Conservation (phyloP, 78 protist species). For the Dictyostelium capitatum region DNA sequence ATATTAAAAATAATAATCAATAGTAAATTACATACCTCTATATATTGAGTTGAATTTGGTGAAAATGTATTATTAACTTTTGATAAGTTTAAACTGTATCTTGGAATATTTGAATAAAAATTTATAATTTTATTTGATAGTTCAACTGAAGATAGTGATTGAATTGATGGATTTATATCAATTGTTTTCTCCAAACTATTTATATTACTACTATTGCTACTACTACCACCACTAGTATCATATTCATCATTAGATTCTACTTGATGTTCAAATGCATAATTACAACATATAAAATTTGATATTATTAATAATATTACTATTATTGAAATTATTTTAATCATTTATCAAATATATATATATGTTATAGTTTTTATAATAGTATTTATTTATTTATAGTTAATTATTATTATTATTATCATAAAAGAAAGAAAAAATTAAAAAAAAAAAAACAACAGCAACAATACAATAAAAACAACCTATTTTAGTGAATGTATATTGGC, state of each 20-base stretch:
- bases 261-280: too few relatives aligned
- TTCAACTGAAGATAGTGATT: not conserved
- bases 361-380: not conserved
- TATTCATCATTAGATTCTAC: too few relatives aligned
- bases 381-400: too few relatives aligned
- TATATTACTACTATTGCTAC: not conserved
- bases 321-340: too few relatives aligned
- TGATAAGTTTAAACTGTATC: slow-evolving; percentile 3
- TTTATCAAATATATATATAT: not conserved
- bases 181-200: not conserved
- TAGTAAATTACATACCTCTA: not conserved
- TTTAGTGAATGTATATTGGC: not conserved
- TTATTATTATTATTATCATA: not conserved
- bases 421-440: not conserved
- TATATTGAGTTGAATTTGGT: slow-evolving; percentile 19
- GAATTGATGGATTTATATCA: not conserved
- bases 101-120: slow-evolving; percentile 22
- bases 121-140: slow-evolving; percentile 8
- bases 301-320: too few relatives aligned
- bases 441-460: not conserved
- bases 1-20: not conserved
- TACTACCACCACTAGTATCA: not conserved
- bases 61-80: slow-evolving; percentile 12
- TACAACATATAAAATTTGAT: too few relatives aligned
- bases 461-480: not conserved